Base-by-base conservation (phyloP, 805 yeast species). In the Tetrapisispora arboricola region DNA sequence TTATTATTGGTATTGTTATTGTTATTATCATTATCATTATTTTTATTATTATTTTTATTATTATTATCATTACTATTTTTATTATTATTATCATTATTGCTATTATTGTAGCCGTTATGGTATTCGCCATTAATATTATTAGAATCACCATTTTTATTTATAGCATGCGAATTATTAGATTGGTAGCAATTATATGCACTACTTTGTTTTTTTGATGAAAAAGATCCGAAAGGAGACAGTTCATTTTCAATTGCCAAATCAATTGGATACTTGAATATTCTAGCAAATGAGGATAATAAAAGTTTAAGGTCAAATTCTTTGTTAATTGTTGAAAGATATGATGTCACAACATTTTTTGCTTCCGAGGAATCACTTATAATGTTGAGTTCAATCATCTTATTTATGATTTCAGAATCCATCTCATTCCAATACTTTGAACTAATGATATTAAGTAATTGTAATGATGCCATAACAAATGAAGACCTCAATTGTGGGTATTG, bases 361-460 rank as follows among this genome's bases (percentile, higher is more conserved):
- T 36, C 22, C 2, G 32, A n/a, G 4, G 22, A 12, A 13, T 28
- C 32, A n/a, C 9, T 36, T 4, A 36, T 29, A 10, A 36, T 9
- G 15, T 21, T 20, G 10, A 38, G 21, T 2, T 32, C 21, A 7
- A 16, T 15, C n/a, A 38, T 18, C 17, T 25, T 12, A 19, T 38
- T 32, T 20, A 32, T 16, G 15, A 32, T 32, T 13, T 21, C 22
- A 16, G 21, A 7, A 20, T 38, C 41, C 3, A 31, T 18, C 4
- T 38, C 41, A 7, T 11, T 4, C 41, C 41, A 38, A 19, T 31
- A 15, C 24, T 32, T 38, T 15, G 41, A 32, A 18, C 36, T 50
- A 70, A 83, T 70, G 12, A 76, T 53, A 2, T 79, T 66, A 20
- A 87, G 62, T 4, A 84, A 60, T 52, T 84, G 87, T 19, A 79